Evolutionary conservation across 2,329 filamentous ascomycete genomes (phyloP), one percentile per base, ranked within the genome.

Genomic region (Fusarium pseudonygamai): DNA sequence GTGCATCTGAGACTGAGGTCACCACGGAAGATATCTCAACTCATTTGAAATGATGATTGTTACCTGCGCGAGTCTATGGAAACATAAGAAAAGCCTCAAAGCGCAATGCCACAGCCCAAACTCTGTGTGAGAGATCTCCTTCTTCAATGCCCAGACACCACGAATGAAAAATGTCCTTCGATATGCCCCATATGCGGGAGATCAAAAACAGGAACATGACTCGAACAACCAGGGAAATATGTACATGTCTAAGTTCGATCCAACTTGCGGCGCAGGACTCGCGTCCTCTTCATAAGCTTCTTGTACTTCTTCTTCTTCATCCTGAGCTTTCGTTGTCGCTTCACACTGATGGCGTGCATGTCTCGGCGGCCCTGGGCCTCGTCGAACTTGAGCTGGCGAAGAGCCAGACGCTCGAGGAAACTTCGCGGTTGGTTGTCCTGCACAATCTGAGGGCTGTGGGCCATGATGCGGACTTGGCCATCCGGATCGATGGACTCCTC

Each of bases 301-400:
- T 98, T 98, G 85, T 97, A 97, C 91, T 99, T 99, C 90, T 98
- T 96, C 90, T 98, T 99, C 93, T 99, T 99, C 95, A 99, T 99
- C 90, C 95, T 97, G 80, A 98, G 86, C 86, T 96, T 97, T 80
- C 95, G 88, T 84, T 97, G 94, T 83, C 96, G 89, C 87, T 92
- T 95, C 77, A 98, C 96, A 80, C 94, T 97, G 81, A 99, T 94
- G 73, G 94, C 90, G 69, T 92, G 85, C 92, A 97, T 95, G 76
- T 85, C 83, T 65, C 82, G 82, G 74, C 84, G 84, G 61, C 84
- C 83, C 71, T 86, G 84, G 58, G 85, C 84, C 62, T 90, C 87
- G 72, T 90, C 87, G 67, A 88, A 90, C 69, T 84, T 86, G 77
- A 90, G 81, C 82, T 92, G 89, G 72, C 92, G 89, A 78, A 87